A percentile compares a stretch with the other conserved stretches of the same genome.
Evolutionary conservation across 2,329 filamentous ascomycete genomes (phyloP).

Genomic region (Neonectria magnoliae): DNA sequence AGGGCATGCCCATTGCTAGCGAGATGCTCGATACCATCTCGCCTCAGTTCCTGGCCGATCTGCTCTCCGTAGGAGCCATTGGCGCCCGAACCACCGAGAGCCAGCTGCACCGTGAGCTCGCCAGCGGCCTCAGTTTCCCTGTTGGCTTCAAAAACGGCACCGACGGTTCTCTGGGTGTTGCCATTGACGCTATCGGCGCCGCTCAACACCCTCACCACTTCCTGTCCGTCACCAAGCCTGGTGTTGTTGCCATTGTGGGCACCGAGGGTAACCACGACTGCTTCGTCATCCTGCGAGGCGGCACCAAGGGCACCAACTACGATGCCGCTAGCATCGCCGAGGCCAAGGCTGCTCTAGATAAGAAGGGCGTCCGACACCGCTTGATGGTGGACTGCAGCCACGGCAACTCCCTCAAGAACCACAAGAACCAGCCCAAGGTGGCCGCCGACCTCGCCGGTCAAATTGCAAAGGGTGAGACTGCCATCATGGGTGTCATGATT

Average conservation of each 20-base stretch:
- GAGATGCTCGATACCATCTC: constrained; percentile 99
- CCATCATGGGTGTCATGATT: constrained; percentile 98
- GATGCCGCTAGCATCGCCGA: constrained; percentile 85
- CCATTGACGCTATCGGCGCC: constrained; percentile 94
- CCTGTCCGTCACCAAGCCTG: constrained; percentile 95
- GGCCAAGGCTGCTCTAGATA: constrained; percentile 80
- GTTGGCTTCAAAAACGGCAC: constrained; percentile 99
- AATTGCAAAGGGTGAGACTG: constrained; percentile 83
- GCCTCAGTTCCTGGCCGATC: constrained; percentile 93
- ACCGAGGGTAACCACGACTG: constrained; percentile 96
- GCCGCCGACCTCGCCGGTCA: constrained; percentile 84
- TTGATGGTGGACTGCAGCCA: constrained; percentile 99
- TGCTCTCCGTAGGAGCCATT: constrained; percentile 90
- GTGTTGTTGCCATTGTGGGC: constrained; percentile 92
- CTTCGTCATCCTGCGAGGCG: constrained; percentile 94
- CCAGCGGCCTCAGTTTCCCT: constrained; percentile 93
- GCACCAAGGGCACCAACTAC: constrained; percentile 94
- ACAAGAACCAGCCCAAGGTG: constrained; percentile 97
- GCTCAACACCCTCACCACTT: constrained; percentile 95
- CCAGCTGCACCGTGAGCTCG: constrained; percentile 93
- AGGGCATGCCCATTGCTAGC: constrained; percentile 94
- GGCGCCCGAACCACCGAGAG: constrained; percentile 97
- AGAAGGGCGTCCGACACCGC: constrained; percentile 77
- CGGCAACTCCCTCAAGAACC: constrained; percentile 94
- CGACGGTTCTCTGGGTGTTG: constrained; percentile 87